Evolutionary conservation across 225 moss, liverwort and hornwort genomes (phyloP).

Genomic region (Neckera pumila): DNA sequence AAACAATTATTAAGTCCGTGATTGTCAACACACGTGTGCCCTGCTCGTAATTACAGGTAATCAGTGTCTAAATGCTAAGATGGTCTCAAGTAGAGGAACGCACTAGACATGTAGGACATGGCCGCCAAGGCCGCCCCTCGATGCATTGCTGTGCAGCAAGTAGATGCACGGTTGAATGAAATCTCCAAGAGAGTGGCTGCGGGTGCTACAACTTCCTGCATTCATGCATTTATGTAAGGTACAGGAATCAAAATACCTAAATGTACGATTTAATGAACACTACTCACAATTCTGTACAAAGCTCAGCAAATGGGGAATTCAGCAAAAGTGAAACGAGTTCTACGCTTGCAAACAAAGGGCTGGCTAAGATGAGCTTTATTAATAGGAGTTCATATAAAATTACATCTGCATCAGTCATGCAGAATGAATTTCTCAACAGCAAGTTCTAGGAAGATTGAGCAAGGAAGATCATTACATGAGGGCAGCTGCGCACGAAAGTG

Average conservation of each 20-base stretch:
- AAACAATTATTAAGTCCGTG: not conserved
- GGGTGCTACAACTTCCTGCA: slow-evolving; percentile 75
- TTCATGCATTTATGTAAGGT: not conserved
- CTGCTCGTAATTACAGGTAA: not conserved
- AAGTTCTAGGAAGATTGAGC: not conserved
- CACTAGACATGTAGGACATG: slow-evolving; percentile 94
- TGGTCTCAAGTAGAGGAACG: slow-evolving; percentile 5
- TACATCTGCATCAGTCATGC: not conserved
- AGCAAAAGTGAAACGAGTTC: not conserved
- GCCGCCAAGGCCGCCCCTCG: slow-evolving; percentile 85
- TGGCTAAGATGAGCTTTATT: not conserved
- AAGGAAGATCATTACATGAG: slow-evolving; percentile 39
- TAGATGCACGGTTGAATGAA: slow-evolving; percentile 84
- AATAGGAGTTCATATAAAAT: not conserved
- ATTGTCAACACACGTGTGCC: not conserved
- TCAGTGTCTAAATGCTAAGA: not conserved
- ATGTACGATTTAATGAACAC: not conserved
- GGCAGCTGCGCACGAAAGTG: slow-evolving; percentile 83
- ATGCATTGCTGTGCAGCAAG: slow-evolving; percentile 98
- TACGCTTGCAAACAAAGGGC: not conserved
- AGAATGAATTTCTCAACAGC: not conserved
- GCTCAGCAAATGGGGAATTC: not conserved
- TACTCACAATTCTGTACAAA: not conserved
- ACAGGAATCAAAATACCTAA: not conserved
- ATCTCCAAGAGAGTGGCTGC: slow-evolving; percentile 70